Percentiles rank a stretch among this genome's conserved stretches.
phyloP scores from a whole-genome alignment of 441 rosid species.

The Cnidoscolus chayamansa region DNA sequence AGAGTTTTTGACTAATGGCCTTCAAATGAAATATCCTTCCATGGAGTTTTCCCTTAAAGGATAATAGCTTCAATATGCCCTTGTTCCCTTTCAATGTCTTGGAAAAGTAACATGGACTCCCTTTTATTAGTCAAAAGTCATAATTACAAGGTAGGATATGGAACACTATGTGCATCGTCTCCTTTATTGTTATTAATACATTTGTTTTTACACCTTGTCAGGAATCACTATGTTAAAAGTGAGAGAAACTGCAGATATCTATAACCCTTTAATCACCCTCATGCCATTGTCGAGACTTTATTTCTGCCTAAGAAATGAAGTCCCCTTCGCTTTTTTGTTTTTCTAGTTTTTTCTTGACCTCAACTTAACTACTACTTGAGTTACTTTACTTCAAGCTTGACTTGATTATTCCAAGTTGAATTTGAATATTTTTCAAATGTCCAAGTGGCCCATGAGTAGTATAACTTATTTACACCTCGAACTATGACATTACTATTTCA shows the following conservation, averaged over 20 bases:
- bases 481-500: background rate
- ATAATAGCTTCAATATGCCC: no score
- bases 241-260: background rate
- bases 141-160: background rate
- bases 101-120: background rate
- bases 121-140: background rate
- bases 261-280: background rate
- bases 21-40: background rate
- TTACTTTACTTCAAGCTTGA: background rate
- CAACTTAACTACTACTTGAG: no score
- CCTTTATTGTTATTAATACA: background rate
- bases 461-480: no score
- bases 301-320: background rate
- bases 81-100: no score
- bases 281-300: background rate
- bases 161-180: background rate
- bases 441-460: no score
- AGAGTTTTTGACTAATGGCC: background rate
- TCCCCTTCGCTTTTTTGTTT: background rate
- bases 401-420: background rate
- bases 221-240: background rate
- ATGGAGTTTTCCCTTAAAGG: no score
- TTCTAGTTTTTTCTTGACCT: background rate
- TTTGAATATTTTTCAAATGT: no score
- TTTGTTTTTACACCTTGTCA: background rate